Evolutionary conservation across 192 early-diverging fungal genomes (phyloP), one percentile per base, ranked within the genome.

Genomic region (Paraglomus brasilianum): DNA sequence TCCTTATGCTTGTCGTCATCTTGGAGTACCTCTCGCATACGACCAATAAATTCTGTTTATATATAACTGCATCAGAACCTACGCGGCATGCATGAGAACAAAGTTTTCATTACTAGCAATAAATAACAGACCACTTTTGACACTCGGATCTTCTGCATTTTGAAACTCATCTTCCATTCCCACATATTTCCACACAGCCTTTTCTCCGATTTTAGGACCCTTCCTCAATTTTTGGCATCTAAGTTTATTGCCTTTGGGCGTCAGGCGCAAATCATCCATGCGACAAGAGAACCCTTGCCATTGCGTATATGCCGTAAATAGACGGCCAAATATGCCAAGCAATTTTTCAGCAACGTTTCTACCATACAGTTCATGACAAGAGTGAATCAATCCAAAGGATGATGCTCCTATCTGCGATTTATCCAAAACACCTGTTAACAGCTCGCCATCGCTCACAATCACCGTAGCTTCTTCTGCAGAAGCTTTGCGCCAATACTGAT

Each of bases 211-310:
- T 22, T 73, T 73, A 61, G 74, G 73, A 71, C 85, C 82, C 36
- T 77, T 73, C 24, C 82, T 70, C 64, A 97, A 85, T 24, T 97
- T 80, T 21, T 89, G 86, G 40, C 85, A 85, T 63, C 97, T 87
- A 40, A 81, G 74, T 30, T 74, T 75, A 72, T 99, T 88, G 40
- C 96, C 97, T 73, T 90, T 83, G 8, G 74, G 74, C 21, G 89
- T 98, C 39, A 99, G 81, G 48, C 85, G 79, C 81, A 99, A 84
- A 87, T 99, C 97, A 74, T 98, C 96, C 94, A 99, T 97, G 66
- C 97, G 88, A 80, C 97, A 99, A 50, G 91, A 89, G 76, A 98
- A 99, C 19, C 93, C 97, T 61, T 83, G 86, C 62, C 86, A 82
- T 76, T 97, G 96, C 11, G 93, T 81, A 77, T 94, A 97, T 38